These are phyloP conservation scores for Paramecium tetraurelia DNA, from an alignment of 73 alveolate genomes.

Conservation along the genomic window DNA sequence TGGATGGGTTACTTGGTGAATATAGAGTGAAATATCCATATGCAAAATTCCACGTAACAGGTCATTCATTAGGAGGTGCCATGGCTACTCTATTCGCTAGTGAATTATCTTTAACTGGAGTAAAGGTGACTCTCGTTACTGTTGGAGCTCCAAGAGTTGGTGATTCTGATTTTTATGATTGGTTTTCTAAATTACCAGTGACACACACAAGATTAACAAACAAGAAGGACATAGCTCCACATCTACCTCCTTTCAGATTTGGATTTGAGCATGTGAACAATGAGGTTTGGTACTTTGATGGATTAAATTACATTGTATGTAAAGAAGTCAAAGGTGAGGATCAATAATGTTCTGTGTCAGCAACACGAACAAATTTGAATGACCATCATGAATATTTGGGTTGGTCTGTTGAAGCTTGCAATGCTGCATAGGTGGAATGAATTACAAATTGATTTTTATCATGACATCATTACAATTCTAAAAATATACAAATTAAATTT, in stretches of 20 bases:
- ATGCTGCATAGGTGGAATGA: background rate
- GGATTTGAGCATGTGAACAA: constrained; percentile 35
- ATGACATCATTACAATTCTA: background rate
- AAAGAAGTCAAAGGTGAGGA: background rate
- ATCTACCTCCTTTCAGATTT: background rate
- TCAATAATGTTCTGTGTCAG: background rate
- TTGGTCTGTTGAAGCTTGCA: background rate
- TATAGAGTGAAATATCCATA: constrained; percentile 24
- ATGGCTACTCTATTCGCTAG: constrained; percentile 49
- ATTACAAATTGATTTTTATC: background rate
- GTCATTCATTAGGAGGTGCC: constrained; percentile 65
- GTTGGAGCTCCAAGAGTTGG: constrained; percentile 67
- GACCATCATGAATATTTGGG: background rate
- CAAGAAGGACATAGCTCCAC: constrained; percentile 43
- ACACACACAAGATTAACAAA: constrained; percentile 13
- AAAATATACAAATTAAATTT: too few species aligned
- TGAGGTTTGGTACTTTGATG: constrained; percentile 17
- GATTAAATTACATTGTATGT: background rate
- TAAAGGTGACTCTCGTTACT: background rate
- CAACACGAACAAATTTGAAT: background rate
- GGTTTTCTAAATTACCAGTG: background rate
- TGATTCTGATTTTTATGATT: constrained; percentile 46
- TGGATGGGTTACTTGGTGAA: background rate
- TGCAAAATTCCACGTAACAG: constrained; percentile 46
- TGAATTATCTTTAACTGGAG: constrained; percentile 4